Percentiles rank a stretch among this genome's conserved stretches.
phyloP scores from a whole-genome alignment of 176 grass and related monocot species.

The Eragrostis nindensis region DNA sequence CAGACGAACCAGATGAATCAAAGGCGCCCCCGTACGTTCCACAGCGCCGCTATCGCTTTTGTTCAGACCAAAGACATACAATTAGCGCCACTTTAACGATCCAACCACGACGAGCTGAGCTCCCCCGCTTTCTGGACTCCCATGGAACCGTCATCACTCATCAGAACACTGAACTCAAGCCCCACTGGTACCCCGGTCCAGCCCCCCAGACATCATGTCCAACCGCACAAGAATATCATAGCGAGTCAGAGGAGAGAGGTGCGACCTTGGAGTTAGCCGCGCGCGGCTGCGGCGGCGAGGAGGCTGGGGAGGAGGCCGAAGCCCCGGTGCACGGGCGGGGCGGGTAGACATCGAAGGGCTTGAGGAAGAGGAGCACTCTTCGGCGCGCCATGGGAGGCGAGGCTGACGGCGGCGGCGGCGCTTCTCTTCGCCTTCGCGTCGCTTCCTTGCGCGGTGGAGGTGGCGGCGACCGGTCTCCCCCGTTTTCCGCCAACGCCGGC shows the following conservation, averaged over 20 bases:
- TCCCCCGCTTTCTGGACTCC: not conserved
- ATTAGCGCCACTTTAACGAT: not conserved
- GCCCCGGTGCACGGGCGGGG: slow-evolving; percentile 24
- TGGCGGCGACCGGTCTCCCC: not conserved
- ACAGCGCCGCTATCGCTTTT: not conserved
- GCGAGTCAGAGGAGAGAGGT: not conserved
- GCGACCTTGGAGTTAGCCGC: slow-evolving; percentile 59
- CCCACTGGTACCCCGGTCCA: not conserved
- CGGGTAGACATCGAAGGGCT: slow-evolving; percentile 75
- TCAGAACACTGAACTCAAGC: not conserved
- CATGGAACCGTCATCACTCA: not conserved
- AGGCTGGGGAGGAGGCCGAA: not conserved
- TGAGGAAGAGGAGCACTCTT: slow-evolving; percentile 71
- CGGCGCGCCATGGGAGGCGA: slow-evolving; percentile 57
- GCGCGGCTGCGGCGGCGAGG: slow-evolving; percentile 10
- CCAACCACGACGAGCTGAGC: not conserved
- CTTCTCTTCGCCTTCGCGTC: not conserved
- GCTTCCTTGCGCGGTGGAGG: not conserved
- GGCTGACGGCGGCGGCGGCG: not conserved
- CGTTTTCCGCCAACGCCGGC: not conserved
- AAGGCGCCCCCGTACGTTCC: not conserved
- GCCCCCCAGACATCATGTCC: not conserved
- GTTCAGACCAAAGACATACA: not conserved
- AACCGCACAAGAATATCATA: not conserved
- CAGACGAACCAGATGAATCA: not conserved